A percentile compares a stretch with the other conserved stretches of the same genome.
Evolutionary conservation across 441 rosid species (phyloP).

Genomic region (Viola pubescens): DNA sequence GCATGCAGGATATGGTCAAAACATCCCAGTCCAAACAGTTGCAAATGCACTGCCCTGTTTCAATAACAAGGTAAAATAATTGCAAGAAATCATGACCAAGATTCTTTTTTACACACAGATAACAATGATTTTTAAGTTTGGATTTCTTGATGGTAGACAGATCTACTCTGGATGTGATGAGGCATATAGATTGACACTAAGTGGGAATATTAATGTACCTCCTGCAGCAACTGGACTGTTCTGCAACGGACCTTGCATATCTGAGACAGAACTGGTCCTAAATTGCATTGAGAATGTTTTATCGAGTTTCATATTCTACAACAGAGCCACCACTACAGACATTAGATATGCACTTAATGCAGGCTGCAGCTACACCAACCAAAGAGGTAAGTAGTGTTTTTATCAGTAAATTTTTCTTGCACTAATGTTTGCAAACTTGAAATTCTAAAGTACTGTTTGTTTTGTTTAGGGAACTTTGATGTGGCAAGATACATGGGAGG

Average conservation of each 20-base stretch:
- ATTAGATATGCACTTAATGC: conserved; percentile 18
- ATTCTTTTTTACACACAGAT: too few relatives aligned
- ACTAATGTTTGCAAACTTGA: neutral
- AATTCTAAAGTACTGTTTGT: neutral
- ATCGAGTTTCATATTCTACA: conserved; percentile 39
- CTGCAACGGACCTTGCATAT: conserved; percentile 50
- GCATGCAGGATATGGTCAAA: too few relatives aligned
- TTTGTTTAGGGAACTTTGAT: conserved; percentile 3
- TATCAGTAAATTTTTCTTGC: too few relatives aligned
- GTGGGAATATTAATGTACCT: conserved; percentile 46
- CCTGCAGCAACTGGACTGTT: conserved; percentile 37
- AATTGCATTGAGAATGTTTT: conserved; percentile 36
- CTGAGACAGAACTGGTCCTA: conserved; percentile 45
- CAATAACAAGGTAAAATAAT: too few relatives aligned
- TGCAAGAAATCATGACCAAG: too few relatives aligned
- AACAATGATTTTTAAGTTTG: too few relatives aligned
- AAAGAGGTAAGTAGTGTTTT: conserved; percentile 28
- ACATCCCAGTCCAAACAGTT: too few relatives aligned
- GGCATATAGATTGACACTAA: conserved; percentile 36
- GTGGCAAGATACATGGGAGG: conserved; percentile 6
- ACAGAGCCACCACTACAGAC: conserved; percentile 9
- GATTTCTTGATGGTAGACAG: conserved; percentile 14
- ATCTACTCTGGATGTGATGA: conserved; percentile 39
- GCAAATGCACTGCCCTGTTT: too few relatives aligned
- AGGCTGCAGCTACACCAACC: conserved; percentile 46